These are phyloP conservation scores for Wickerhamomyces silvicola DNA, from an alignment of 805 yeast genomes.

Conservation along the genomic window DNA sequence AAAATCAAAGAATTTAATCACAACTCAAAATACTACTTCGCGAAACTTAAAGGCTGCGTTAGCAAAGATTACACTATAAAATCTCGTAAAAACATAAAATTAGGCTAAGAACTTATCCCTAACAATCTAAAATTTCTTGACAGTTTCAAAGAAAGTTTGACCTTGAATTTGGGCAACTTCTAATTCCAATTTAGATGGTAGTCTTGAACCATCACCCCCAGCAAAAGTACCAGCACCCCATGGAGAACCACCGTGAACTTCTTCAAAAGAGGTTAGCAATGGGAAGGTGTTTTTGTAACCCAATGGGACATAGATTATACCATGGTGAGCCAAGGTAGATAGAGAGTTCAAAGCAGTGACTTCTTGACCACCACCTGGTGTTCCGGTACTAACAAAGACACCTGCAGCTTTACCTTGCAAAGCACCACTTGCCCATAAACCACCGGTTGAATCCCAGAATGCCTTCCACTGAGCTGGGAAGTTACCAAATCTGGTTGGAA, in stretches of 20 bases:
- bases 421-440: conserved; percentile 66
- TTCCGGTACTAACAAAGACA: conserved; percentile 62
- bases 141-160: conserved; percentile 46
- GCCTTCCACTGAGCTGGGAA: conserved; percentile 70
- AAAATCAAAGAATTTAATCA: too few relatives aligned
- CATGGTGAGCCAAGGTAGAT: conserved; percentile 65
- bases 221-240: conserved; percentile 87
- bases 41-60: too few relatives aligned
- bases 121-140: conserved; percentile 24
- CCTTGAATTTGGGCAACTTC: conserved; percentile 67
- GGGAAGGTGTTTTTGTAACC: conserved; percentile 61
- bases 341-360: conserved; percentile 53
- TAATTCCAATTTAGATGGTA: conserved; percentile 56
- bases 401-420: conserved; percentile 71
- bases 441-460: conserved; percentile 76
- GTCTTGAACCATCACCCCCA: conserved; percentile 69
- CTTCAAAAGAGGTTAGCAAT: conserved; percentile 48
- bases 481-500: conserved; percentile 76
- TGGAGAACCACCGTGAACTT: conserved; percentile 75
- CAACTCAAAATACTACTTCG: too few relatives aligned
- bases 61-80: too few relatives aligned
- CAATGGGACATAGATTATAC: conserved; percentile 68
- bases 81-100: too few relatives aligned
- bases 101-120: too few relatives aligned
- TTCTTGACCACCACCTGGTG: conserved; percentile 79